Percentiles rank a stretch among this genome's conserved stretches.
Evolutionary conservation across 1,284 basidiomycete species (phyloP).

Genomic region (Heliocybe sulcata): DNA sequence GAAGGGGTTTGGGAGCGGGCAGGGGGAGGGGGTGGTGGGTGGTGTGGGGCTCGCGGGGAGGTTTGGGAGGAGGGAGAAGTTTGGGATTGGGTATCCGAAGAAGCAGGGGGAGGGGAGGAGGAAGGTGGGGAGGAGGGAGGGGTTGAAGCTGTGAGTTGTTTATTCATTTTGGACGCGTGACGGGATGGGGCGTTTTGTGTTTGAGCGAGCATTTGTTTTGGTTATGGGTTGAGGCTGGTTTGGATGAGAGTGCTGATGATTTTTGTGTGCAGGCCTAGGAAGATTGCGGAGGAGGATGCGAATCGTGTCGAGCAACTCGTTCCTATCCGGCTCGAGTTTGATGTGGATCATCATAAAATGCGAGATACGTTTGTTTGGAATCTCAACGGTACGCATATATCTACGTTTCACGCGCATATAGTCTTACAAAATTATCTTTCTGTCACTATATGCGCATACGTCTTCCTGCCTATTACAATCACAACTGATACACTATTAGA

Average conservation of each 20-base stretch:
- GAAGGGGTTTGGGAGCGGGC: constrained; percentile 33
- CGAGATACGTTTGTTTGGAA: constrained; percentile 99
- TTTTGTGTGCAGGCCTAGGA: constrained; percentile 44
- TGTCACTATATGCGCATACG: too few relatives aligned
- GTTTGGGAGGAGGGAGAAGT: constrained; percentile 41
- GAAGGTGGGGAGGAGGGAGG: constrained; percentile 58
- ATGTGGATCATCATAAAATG: constrained; percentile 87
- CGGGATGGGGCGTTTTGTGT: constrained; percentile 9
- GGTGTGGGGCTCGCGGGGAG: too few relatives aligned
- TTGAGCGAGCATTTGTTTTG: too few relatives aligned
- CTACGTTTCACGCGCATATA: background rate
- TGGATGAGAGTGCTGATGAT: constrained; percentile 4
- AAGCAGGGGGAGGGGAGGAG: constrained; percentile 32
- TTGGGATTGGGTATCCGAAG: constrained; percentile 66
- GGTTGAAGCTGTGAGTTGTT: constrained; percentile 57
- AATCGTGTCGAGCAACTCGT: constrained; percentile 75
- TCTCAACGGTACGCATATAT: constrained; percentile 59
- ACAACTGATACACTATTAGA: too few relatives aligned
- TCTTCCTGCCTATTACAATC: too few relatives aligned
- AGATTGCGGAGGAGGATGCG: constrained; percentile 48
- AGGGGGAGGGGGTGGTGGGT: constrained; percentile 14
- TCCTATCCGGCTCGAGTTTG: constrained; percentile 92
- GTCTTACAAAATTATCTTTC: too few relatives aligned
- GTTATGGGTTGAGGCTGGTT: too few relatives aligned
- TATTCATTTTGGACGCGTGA: constrained; percentile 3